A percentile compares a stretch with the other conserved stretches of the same genome.
Conservation (phyloP, 805 yeast species). For the Saccharomycodes ludwigii region DNA sequence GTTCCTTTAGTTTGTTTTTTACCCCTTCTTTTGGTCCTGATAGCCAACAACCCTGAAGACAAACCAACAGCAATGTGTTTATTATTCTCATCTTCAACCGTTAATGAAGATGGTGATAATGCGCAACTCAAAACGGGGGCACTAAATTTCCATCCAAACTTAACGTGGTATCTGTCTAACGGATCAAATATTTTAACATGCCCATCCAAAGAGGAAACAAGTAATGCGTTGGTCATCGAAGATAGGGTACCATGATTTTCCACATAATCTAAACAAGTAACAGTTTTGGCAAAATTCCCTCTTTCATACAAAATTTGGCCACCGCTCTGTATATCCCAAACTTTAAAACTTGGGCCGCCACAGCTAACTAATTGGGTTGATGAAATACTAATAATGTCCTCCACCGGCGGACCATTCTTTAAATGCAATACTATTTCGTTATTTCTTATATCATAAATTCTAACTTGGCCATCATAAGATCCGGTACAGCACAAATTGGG, state of each 20-base stretch:
- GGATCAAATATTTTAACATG: constrained; percentile 92
- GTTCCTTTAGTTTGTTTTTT: constrained; percentile 31
- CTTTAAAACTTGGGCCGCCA: constrained; percentile 71
- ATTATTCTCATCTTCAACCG: constrained; percentile 10
- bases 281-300: constrained; percentile 85
- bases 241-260: constrained; percentile 16
- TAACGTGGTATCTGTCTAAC: constrained; percentile 68
- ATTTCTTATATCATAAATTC: constrained; percentile 73
- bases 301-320: constrained; percentile 52
- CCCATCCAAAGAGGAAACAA: constrained; percentile 94
- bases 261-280: constrained; percentile 50
- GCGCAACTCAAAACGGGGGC: constrained; percentile 86
- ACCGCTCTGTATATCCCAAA: constrained; percentile 87
- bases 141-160: constrained; percentile 95
- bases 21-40: constrained; percentile 74
- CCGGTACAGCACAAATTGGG: constrained; percentile 83
- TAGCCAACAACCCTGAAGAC: constrained; percentile 76
- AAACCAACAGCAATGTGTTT: constrained; percentile 90
- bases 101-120: constrained; percentile 59
- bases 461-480: constrained; percentile 78
- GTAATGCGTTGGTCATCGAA: constrained; percentile 34
- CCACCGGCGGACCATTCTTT: constrained; percentile 73
- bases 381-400: constrained; percentile 65
- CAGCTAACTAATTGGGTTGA: constrained; percentile 64
- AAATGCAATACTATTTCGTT: constrained; percentile 48